These are phyloP conservation scores for Ananas comosus DNA, from an alignment of 176 grass and related monocot species.

Conservation along the genomic window DNA sequence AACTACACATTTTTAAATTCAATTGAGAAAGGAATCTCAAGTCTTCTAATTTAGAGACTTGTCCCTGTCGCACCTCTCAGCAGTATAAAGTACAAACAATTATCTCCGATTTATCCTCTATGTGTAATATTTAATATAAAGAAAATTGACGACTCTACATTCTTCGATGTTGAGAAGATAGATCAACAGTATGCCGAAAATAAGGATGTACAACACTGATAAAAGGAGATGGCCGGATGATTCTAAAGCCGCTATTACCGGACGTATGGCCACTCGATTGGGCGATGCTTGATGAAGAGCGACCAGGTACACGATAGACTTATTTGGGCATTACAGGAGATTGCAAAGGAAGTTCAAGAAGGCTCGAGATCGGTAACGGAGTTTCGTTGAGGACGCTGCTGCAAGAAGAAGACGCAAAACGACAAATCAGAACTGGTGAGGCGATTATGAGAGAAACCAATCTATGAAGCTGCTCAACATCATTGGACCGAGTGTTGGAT, in stretches of 20 bases:
- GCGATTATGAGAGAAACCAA: slow-evolving; percentile 9
- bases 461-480: slow-evolving; percentile 10
- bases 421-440: slow-evolving; percentile 1
- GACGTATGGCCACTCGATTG: neutral
- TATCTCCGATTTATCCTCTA: no score
- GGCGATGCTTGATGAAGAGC: neutral
- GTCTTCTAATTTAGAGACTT: no score
- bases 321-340: neutral
- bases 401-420: slow-evolving; percentile 2
- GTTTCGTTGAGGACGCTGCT: slow-evolving; percentile 12
- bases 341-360: neutral
- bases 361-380: neutral
- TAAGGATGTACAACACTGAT: no score
- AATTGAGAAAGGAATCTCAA: no score
- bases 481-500: neutral
- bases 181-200: no score
- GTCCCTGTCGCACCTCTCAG: no score
- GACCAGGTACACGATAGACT: neutral
- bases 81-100: no score
- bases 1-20: no score
- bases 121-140: no score
- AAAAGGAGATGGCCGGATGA: neutral
- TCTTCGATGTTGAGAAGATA: no score
- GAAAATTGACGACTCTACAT: no score
- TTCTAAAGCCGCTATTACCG: slow-evolving; percentile 1